These are phyloP conservation scores for Linnemannia exigua DNA, from an alignment of 192 early-diverging fungal genomes.

Conservation along the genomic window DNA sequence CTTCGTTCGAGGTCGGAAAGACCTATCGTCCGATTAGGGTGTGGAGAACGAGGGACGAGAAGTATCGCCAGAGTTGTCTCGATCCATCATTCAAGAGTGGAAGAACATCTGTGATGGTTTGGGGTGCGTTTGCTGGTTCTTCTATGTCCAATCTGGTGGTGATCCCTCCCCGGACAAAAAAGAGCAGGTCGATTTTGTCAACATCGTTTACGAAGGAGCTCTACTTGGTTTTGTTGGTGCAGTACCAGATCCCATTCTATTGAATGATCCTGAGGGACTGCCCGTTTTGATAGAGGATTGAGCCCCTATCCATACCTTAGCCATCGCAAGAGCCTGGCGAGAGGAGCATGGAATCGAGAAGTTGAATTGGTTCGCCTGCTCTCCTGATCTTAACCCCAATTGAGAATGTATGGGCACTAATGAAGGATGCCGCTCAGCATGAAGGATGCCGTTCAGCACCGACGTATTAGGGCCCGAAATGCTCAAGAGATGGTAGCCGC, in stretches of 20 bases:
- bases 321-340: background rate
- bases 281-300: background rate
- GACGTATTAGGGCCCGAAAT: background rate
- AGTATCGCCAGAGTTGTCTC: constrained; percentile 7
- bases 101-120: constrained; percentile 22
- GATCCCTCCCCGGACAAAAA: too few species aligned
- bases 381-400: background rate
- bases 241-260: background rate
- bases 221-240: background rate
- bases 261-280: too few species aligned
- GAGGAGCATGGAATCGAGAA: background rate
- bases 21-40: constrained; percentile 3
- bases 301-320: background rate
- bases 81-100: constrained; percentile 13
- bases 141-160: too few species aligned
- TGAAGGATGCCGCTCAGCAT: too few species aligned
- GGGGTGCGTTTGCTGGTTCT: constrained; percentile 19
- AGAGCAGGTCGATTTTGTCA: too few species aligned
- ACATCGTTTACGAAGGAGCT: background rate
- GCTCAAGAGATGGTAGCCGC: background rate
- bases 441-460: background rate
- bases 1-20: constrained; percentile 18
- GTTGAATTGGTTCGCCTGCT: background rate
- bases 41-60: constrained; percentile 14
- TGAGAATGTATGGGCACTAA: background rate